Conservation (phyloP, 257 asterid species). For the Solanum sparsipilum region DNA sequence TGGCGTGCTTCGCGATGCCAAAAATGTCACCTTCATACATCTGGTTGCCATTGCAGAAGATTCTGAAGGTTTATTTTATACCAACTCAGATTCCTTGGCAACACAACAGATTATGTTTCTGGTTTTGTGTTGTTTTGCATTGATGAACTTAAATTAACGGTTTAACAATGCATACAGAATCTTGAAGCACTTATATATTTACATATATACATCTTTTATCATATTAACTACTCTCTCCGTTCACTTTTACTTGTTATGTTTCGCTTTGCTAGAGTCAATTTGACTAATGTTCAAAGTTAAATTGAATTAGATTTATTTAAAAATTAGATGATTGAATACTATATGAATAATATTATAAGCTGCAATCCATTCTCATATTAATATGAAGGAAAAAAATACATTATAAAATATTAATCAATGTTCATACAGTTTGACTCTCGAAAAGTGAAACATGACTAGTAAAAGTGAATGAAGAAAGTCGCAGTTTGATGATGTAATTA, state of each 20-base stretch:
- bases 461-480: fast-evolving
- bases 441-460: no score
- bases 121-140: background rate
- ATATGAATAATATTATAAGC: no score
- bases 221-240: background rate
- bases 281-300: background rate
- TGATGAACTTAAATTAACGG: background rate
- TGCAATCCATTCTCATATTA: background rate
- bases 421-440: background rate
- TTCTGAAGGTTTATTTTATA: background rate
- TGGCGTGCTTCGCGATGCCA: background rate
- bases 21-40: background rate
- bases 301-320: background rate
- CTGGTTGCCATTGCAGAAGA: background rate
- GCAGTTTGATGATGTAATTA: background rate
- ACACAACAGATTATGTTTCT: background rate
- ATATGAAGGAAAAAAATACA: no score
- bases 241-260: background rate
- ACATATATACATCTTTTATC: background rate
- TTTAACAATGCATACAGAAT: background rate
- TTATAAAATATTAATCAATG: no score
- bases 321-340: background rate
- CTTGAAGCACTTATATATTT: background rate
- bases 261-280: fast-evolving
- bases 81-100: background rate